A percentile compares a stretch with the other conserved stretches of the same genome.
These are phyloP conservation scores for Backusella liffmaniae DNA, from an alignment of 192 early-diverging fungal genomes.

Conservation along the genomic window DNA sequence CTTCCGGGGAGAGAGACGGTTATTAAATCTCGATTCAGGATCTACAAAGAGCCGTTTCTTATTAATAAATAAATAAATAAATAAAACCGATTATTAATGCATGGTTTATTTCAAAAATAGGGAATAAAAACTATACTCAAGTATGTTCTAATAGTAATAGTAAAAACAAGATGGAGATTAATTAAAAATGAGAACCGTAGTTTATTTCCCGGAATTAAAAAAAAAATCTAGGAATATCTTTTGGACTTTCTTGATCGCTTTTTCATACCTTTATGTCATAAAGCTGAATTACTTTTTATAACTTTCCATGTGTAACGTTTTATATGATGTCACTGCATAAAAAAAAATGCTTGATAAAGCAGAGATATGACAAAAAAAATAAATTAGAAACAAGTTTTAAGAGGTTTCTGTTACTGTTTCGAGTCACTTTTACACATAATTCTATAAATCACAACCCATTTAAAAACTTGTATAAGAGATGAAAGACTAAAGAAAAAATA, in stretches of 20 bases:
- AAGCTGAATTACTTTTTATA: background rate
- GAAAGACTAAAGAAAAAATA: background rate
- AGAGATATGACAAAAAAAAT: background rate
- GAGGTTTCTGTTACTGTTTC: background rate
- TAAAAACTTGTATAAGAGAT: background rate
- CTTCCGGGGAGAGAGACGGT: background rate
- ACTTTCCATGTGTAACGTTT: background rate
- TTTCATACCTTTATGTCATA: background rate
- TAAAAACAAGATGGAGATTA: too few species aligned
- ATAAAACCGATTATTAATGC: background rate
- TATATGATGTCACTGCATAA: background rate
- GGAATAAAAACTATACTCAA: too few species aligned
- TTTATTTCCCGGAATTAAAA: background rate
- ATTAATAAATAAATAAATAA: too few species aligned
- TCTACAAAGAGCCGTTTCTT: background rate
- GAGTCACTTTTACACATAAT: background rate
- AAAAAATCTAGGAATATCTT: background rate
- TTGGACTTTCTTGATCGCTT: background rate
- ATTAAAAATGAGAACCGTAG: too few species aligned
- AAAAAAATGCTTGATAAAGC: background rate
- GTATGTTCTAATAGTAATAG: too few species aligned
- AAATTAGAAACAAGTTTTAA: background rate
- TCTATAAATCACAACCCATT: background rate
- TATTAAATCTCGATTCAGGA: background rate
- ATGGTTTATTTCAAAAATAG: background rate